A percentile compares a stretch with the other conserved stretches of the same genome.
Evolutionary conservation across 2,329 filamentous ascomycete genomes (phyloP).

Genomic region (Mollisia scopiformis): DNA sequence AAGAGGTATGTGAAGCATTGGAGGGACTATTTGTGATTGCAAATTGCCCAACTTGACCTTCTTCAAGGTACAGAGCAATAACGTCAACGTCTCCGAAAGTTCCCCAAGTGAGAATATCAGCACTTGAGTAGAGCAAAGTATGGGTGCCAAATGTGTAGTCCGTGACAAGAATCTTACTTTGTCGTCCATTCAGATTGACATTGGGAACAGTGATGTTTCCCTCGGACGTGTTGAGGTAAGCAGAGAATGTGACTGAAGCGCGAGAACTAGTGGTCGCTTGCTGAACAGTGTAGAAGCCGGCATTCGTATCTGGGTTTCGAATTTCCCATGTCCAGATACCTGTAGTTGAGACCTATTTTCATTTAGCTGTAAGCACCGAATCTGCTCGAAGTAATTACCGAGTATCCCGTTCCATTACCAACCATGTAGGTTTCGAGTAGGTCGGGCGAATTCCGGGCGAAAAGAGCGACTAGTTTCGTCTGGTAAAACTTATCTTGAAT

Average conservation of each 20-base stretch:
- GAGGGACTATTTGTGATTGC: slow-evolving; percentile 45
- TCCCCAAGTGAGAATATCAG: slow-evolving; percentile 51
- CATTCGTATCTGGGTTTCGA: slow-evolving; percentile 51
- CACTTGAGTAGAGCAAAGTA: slow-evolving; percentile 53
- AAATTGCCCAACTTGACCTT: slow-evolving; percentile 53
- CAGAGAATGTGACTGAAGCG: slow-evolving; percentile 47
- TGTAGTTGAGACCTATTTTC: slow-evolving; percentile 36
- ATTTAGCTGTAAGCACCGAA: neutral
- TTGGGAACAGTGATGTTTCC: slow-evolving; percentile 47
- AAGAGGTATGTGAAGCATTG: slow-evolving; percentile 42
- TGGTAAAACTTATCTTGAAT: slow-evolving; percentile 55
- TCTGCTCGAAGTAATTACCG: slow-evolving; percentile 25
- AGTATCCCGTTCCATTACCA: slow-evolving; percentile 56
- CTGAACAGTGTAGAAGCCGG: slow-evolving; percentile 53
- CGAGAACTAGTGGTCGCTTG: slow-evolving; percentile 49
- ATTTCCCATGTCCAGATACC: slow-evolving; percentile 54
- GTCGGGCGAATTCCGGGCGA: slow-evolving; percentile 53
- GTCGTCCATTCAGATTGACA: slow-evolving; percentile 52
- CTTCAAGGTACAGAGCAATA: slow-evolving; percentile 51
- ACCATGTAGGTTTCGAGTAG: slow-evolving; percentile 55
- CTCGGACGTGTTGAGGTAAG: slow-evolving; percentile 50
- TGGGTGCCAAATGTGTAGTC: slow-evolving; percentile 53
- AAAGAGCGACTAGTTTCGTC: slow-evolving; percentile 56
- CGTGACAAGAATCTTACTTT: slow-evolving; percentile 57
- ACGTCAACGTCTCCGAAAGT: slow-evolving; percentile 47